Evolutionary conservation across 371 early-diverging fungal species (phyloP).

Genomic region (Circinella minor): DNA sequence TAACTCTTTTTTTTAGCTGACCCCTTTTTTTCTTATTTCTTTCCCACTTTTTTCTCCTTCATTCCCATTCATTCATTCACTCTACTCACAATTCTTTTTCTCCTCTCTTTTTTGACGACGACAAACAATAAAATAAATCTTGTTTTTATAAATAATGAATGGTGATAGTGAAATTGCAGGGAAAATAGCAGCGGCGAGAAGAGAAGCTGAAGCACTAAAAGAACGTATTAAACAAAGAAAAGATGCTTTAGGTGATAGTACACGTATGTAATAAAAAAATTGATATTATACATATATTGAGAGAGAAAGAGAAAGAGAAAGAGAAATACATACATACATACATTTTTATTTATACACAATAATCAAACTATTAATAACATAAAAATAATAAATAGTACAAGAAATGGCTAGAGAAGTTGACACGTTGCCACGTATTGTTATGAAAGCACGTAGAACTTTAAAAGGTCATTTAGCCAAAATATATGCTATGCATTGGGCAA

Average conservation of each 20-base stretch:
- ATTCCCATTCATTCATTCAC: neutral
- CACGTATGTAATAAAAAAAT: conserved; percentile 71
- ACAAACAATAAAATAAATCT: too few relatives aligned
- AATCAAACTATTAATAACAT: too few relatives aligned
- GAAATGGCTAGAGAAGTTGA: conserved; percentile 69
- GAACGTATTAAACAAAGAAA: conserved; percentile 93
- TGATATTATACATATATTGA: neutral
- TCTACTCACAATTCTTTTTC: neutral
- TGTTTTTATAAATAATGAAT: conserved; percentile 9
- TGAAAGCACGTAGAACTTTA: conserved; percentile 93
- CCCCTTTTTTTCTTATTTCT: conserved; percentile 1
- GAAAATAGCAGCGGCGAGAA: conserved; percentile 86
- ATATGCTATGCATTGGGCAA: conserved; percentile 98
- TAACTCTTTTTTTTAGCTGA: neutral
- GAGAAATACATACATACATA: too few relatives aligned
- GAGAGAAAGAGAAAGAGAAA: neutral
- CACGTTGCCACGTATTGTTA: conserved; percentile 86
- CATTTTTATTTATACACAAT: too few relatives aligned
- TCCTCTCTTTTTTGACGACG: neutral
- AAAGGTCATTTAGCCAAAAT: conserved; percentile 98
- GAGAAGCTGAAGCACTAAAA: conserved; percentile 93
- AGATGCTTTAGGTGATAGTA: conserved; percentile 90
- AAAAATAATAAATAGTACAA: conserved; percentile 22
- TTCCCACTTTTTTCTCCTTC: neutral
- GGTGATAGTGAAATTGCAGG: conserved; percentile 51